Evolutionary conservation across 2,329 filamentous ascomycete genomes (phyloP), one percentile per base, ranked within the genome.

Genomic region (Meredithiella fracta): DNA sequence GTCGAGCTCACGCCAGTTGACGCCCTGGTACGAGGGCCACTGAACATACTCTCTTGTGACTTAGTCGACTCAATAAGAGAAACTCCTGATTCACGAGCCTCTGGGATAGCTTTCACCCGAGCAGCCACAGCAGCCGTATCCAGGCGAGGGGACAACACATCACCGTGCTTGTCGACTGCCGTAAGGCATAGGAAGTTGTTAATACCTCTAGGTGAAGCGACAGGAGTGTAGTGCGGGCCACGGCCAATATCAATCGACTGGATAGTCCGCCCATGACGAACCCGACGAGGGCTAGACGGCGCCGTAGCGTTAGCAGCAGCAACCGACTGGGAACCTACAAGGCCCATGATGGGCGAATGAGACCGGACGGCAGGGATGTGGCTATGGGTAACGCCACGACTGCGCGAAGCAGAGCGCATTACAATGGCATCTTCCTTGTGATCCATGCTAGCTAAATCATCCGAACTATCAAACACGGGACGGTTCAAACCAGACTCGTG

Each of bases 121-220:
- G 75, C 70, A 4, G 75, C 75, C 34, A 67, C 63, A 1, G 75
- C 74, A 49, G 76, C 68, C 11, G 73, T 68, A 9, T 73, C 72
- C 3, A 37, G 49, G 34, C 51, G 31, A 26, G 25, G 37, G 7
- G 40, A 34, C 22, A 5, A 44, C 4, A 70, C 58, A 3, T 64
- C 61, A 38, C 60, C 61, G 29, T 64, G 61, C 17, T 63, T 62
- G 11, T 58, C 53, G 22, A 58, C 26, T 2, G 57, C 25, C 26
- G 57, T 58, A 23, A 58, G 31, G 11, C 57, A 53, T 3, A 58
- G 53, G 29, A 58, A 58, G 49, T 55, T 58, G 38, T 58, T 58
- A 22, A 51, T 17, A 4, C 57, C 57, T 34, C 38, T 34, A 6
- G 57, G 47, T n/a, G 57, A 58, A 26, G 54, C 37, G 17, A 50